Evolutionary conservation across 331 rosid species (phyloP), one percentile per base, ranked within the genome.

Genomic region (Quercus phellos): DNA sequence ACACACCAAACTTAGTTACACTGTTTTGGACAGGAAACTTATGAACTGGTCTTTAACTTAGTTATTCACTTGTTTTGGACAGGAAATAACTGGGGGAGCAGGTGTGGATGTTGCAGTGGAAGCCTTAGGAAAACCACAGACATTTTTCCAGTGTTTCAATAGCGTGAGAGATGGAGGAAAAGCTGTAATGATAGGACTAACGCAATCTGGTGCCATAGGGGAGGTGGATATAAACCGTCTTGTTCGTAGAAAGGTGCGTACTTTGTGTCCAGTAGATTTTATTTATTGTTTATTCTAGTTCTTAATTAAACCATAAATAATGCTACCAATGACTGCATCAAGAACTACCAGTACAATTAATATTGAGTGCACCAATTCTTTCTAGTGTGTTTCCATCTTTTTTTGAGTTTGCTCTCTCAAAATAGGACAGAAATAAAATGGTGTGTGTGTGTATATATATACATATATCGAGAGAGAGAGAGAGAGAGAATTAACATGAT

Each of bases 141-240:
- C 99, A 19, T 94, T 94, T 85, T 67, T 85, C 70, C 99, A 94
- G 70, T 94, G 99, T 81, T 77, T 84, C 16, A 88, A 83, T 55
- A 88, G 99, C 79, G 97, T 94, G 75, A 94, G 80, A 81, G 97
- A 90, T 82, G 99, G 99, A 82, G 99, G 99, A 74, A 94, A 88
- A 86, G 99, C 97, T 9, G 97, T 94, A 71, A 92, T 94, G 94
- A 86, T 94, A 78, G 99, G 99, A 79, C 90, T 94, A 53, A 87
- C 95, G 11, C 75, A 77, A 84, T 76, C 94, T 24, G 97, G 97
- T 81, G 85, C 92, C 10, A 77, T 92, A 18, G 99, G 99, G 80
- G 85, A 92, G 88, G 79, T 94, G 74, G 99, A 94, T 63, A 94
- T 94, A 76, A 94, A 94, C 78, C 92, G 89, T 61, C 97, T 94